These are phyloP conservation scores for Taiozyma sp. DNA, from an alignment of 1,139 yeast genomes.

Conservation along the genomic window DNA sequence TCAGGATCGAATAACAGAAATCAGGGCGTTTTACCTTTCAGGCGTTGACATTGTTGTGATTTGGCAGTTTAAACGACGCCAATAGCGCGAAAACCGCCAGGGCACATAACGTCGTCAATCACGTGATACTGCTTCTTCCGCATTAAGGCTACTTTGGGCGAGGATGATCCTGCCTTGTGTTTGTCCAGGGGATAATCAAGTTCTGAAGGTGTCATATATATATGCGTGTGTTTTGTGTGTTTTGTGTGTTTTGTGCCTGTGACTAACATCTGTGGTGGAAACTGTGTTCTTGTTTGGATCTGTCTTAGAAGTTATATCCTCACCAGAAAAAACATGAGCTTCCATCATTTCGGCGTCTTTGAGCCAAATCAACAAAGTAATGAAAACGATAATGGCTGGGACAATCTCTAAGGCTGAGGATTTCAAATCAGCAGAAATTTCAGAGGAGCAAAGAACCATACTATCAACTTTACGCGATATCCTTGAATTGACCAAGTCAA, in stretches of 20 bases:
- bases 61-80: neutral
- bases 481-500: constrained; percentile 5
- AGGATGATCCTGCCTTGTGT: too few species aligned
- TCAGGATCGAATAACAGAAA: neutral
- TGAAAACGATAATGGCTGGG: neutral
- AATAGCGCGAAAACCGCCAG: neutral
- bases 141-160: too few species aligned
- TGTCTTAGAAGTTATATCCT: neutral
- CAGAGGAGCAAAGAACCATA: neutral
- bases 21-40: neutral
- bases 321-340: too few species aligned
- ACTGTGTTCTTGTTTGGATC: neutral
- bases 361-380: too few species aligned
- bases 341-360: neutral
- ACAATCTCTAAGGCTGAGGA: neutral
- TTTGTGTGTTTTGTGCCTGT: too few species aligned
- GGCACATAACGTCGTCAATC: neutral
- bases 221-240: too few species aligned
- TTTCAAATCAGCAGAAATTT: neutral
- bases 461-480: constrained; percentile 4
- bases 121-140: neutral
- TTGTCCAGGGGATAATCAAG: too few species aligned
- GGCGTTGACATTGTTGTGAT: neutral
- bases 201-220: too few species aligned
- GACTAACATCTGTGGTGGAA: too few species aligned